A percentile compares a stretch with the other conserved stretches of the same genome.
phyloP scores from a whole-genome alignment of 2,329 filamentous ascomycete genomes.

The Fusarium floridanum region DNA sequence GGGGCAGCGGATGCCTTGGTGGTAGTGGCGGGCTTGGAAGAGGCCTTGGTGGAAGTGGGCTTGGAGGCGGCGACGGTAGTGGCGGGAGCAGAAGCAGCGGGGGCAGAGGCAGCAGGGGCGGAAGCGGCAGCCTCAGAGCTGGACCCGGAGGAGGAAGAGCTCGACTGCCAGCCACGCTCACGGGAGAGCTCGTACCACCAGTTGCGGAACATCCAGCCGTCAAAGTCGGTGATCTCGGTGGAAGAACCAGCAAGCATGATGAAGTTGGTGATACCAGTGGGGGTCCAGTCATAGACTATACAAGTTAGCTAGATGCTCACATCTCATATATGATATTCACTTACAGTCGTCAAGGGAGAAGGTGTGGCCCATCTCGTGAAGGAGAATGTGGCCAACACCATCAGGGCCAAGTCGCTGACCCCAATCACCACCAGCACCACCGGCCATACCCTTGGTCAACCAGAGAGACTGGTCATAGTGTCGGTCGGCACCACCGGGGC shows the following conservation, averaged over 20 bases:
- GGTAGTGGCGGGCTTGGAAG: not conserved
- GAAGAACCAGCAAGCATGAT: conserved; percentile 61
- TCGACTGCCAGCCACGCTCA: conserved; percentile 45
- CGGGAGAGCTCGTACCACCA: conserved; percentile 58
- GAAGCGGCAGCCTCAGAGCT: not conserved
- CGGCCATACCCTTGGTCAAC: conserved; percentile 60
- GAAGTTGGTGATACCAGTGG: conserved; percentile 56
- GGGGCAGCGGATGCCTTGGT: not conserved
- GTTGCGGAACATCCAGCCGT: conserved; percentile 63
- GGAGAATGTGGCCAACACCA: conserved; percentile 60
- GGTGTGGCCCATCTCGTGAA: conserved; percentile 62
- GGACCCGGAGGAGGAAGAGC: conserved; percentile 13
- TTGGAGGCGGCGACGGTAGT: not conserved
- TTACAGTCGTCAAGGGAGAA: conserved; percentile 57
- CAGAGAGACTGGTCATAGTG: conserved; percentile 62
- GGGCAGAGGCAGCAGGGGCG: not conserved
- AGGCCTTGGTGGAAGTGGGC: not conserved
- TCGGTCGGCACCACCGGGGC: conserved; percentile 49
- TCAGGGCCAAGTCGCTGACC: conserved; percentile 59
- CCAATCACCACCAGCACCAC: conserved; percentile 62
- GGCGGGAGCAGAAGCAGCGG: not conserved
- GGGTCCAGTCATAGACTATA: conserved; percentile 55
- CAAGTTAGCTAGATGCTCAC: conserved; percentile 7
- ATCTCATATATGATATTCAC: not conserved
- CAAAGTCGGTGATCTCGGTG: conserved; percentile 59